Conservation (phyloP, 1,284 basidiomycete species). For the Cutaneotrichosporon daszewskae region DNA sequence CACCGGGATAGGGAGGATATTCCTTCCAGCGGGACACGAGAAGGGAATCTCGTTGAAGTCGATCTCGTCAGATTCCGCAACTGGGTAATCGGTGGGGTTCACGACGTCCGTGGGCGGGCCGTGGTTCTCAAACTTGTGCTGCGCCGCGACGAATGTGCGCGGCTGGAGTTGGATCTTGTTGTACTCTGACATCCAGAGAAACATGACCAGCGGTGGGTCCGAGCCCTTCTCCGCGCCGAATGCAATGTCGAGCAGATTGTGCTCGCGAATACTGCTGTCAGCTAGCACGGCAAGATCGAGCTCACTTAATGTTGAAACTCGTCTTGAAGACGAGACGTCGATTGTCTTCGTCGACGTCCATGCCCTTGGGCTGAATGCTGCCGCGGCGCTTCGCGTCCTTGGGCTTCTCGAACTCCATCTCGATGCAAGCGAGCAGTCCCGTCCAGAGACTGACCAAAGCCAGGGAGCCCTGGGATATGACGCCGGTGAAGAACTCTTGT, state of each 20-base stretch:
- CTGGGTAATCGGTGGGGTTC: constrained; percentile 47
- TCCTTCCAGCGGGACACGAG: constrained; percentile 39
- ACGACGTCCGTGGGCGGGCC: constrained; percentile 53
- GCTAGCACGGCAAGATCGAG: neutral
- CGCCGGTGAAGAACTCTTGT: constrained; percentile 43
- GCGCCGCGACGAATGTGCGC: constrained; percentile 57
- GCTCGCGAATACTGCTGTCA: constrained; percentile 60
- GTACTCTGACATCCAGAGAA: constrained; percentile 51
- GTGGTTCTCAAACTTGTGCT: constrained; percentile 47
- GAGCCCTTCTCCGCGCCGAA: constrained; percentile 55
- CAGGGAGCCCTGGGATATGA: constrained; percentile 26
- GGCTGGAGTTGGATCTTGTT: constrained; percentile 57
- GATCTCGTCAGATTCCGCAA: constrained; percentile 13
- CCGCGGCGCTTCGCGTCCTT: constrained; percentile 27
- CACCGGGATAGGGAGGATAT: constrained; percentile 26
- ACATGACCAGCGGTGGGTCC: constrained; percentile 55
- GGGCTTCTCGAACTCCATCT: constrained; percentile 38
- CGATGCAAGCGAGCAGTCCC: constrained; percentile 41
- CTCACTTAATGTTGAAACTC: constrained; percentile 46
- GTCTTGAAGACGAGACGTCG: constrained; percentile 31
- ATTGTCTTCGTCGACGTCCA: constrained; percentile 11
- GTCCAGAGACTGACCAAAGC: constrained; percentile 43
- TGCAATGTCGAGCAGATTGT: constrained; percentile 64
- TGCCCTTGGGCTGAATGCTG: constrained; percentile 9
- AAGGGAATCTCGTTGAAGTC: constrained; percentile 43